Conservation (phyloP, 257 asterid genomes). For the Capsicum chinense region DNA sequence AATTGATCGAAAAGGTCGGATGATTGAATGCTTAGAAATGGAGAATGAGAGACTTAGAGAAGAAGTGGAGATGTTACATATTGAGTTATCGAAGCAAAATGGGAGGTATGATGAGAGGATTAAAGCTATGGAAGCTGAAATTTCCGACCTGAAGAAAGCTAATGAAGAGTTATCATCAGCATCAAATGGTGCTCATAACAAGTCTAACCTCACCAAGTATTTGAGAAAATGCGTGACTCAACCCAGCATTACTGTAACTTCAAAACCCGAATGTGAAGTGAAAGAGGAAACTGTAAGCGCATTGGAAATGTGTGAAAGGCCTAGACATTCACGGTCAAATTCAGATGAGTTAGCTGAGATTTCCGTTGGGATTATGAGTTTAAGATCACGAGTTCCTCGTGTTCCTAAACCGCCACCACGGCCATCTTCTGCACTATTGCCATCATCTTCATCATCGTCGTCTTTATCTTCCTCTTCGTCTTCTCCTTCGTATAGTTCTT, state of each 20-base stretch:
- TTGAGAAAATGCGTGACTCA: conserved; percentile 62
- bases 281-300: conserved; percentile 47
- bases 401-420: conserved; percentile 94
- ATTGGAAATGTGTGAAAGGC: conserved; percentile 43
- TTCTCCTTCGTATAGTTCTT: conserved; percentile 59
- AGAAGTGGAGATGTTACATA: conserved; percentile 71
- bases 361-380: conserved; percentile 49
- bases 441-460: conserved; percentile 43
- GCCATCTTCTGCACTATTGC: conserved; percentile 61
- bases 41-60: conserved; percentile 71
- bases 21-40: conserved; percentile 70
- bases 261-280: conserved; percentile 44
- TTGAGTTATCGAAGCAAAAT: conserved; percentile 62
- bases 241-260: conserved; percentile 22
- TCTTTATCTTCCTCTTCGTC: conserved; percentile 52
- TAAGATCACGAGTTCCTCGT: conserved; percentile 74
- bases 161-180: conserved; percentile 56
- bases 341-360: conserved; percentile 62
- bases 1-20: conserved; percentile 51
- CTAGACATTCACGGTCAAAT: conserved; percentile 52
- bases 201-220: conserved; percentile 40
- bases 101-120: conserved; percentile 58
- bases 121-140: conserved; percentile 53
- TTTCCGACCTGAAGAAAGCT: conserved; percentile 54
- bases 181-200: conserved; percentile 39